Evolutionary conservation across 2,329 filamentous ascomycete species (phyloP), one percentile per base, ranked within the genome.

Genomic region (Fusarium mangiferae): DNA sequence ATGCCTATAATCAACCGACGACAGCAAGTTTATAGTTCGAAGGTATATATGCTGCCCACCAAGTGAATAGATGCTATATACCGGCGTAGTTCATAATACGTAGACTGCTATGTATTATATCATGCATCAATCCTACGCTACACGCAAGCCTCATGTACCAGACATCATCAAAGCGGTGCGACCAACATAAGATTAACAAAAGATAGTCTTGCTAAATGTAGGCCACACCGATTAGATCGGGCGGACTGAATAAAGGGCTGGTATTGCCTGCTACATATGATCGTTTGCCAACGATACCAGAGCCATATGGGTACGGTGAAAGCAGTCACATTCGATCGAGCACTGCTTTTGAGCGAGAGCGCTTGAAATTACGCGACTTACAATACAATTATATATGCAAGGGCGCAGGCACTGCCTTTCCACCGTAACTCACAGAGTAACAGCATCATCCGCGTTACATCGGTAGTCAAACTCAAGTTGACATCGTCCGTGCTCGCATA

Each of bases 201-300:
- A 52, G 51, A 45, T 56, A 42, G 30, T 55, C 48, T 26, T 57
- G 42, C 70, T 62, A 68, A 72, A 74, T 63, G 60, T 72, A 74
- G 71, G 18, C 51, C 66, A 57, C 11, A 33, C 30, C n/a, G 48
- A 35, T 24, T 26, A 48, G 63, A 35, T 44, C 63, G 59, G 35
- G 35, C 60, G 26, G n/a, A 42, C 45, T 51, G 45, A 48, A 46
- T 41, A 44, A 60, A 61, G 45, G 46, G 46, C 35, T 59, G 42
- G 36, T 49, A 66, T 33, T 24, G 54, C 30, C 46, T 58, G 33
- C 28, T n/a, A n/a, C 20, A 15, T 18, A 67, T 64, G 22, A 28
- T 33, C 26, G 48, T 60, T 41, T 46, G 67, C n/a, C 39, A 74
- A 59, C 24, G 51, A 22, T 13, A 30, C 35, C 14, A 72, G 54